Base-by-base conservation (phyloP, 1,139 yeast species). In the Pichia inconspicua region DNA sequence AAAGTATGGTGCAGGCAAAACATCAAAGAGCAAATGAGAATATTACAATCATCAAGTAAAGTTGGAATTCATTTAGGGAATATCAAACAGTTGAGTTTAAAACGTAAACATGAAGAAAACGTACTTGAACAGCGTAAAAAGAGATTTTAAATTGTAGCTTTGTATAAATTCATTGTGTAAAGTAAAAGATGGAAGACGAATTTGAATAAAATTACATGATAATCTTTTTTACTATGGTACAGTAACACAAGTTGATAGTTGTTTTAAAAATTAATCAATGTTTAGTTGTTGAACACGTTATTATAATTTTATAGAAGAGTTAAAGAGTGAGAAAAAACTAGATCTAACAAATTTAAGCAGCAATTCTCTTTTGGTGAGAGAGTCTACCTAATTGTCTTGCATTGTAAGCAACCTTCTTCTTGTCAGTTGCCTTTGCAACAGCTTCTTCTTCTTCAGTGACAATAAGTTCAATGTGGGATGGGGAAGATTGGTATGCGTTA, bases 401-500 rank as follows among this genome's bases (percentile, higher is more conserved):
- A 75, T 82, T 78, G 68, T 82, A 78, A 67, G 80, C 81, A 67
- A 80, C 81, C 71, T 79, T 81, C 76, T 84, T 78, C 70, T 78
- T 77, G 66, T 90, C 97, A 68, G 78, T 74, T 68, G 97, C 90
- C 84, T 92, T 92, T 70, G 84, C 90, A 72, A 92, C 90, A 69
- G 78, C 81, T 76, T 89, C 97, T 66, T 78, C 92, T 75, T 84
- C 88, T 82, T 94, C 98, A 69, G 97, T 84, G 69, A 94, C 80
- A 71, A 88, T 84, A 72, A 94, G 78, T 82, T 94, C 98, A 72
- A 94, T 90, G 86, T 94, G 99, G 69, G 95, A 89, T 72, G 98
- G 98, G 68, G 90, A 81, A 58, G 97, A 87, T 80, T 88, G 94
- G 90, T 88, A 92, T 67, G 96, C 96, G 78, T 90, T 92, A 74